Conservation (phyloP, 257 asterid species). For the Penstemon davidsonii region DNA sequence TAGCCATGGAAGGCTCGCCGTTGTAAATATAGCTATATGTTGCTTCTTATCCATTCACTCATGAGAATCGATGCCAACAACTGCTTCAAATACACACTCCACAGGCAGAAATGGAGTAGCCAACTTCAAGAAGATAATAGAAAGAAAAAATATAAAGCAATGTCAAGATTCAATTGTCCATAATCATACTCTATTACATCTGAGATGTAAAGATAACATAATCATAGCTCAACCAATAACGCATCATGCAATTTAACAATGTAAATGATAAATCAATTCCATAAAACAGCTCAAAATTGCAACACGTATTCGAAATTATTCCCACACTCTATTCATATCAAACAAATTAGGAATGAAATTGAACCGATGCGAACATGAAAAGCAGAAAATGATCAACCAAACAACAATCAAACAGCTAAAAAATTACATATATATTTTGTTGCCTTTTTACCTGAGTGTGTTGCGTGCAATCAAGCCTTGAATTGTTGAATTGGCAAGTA, state of each 20-base stretch:
- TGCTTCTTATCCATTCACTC: slow-evolving; percentile 52
- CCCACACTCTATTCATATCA: too few species aligned
- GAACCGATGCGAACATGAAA: neutral
- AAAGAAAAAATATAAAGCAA: slow-evolving; percentile 23
- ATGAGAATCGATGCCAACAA: slow-evolving; percentile 27
- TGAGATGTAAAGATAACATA: too few species aligned
- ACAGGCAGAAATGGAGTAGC: too few species aligned
- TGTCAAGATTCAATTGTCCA: slow-evolving; percentile 12
- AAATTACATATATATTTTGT: neutral
- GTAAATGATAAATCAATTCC: too few species aligned
- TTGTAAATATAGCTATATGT: slow-evolving; percentile 84
- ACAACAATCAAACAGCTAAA: too few species aligned
- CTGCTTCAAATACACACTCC: slow-evolving; percentile 9
- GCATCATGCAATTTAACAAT: too few species aligned
- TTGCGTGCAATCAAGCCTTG: slow-evolving; percentile 16
- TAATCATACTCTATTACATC: neutral
- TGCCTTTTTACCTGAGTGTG: slow-evolving; percentile 30
- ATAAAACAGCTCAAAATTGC: too few species aligned
- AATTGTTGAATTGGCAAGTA: neutral
- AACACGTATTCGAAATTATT: too few species aligned
- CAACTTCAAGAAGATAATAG: neutral
- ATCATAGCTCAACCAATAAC: too few species aligned
- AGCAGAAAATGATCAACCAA: too few species aligned
- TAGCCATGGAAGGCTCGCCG: slow-evolving; percentile 99
- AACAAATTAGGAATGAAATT: neutral